Evolutionary conservation across 2,329 filamentous ascomycete species (phyloP), one percentile per base, ranked within the genome.

Genomic region (Neophaeococcomyces mojaviensis): DNA sequence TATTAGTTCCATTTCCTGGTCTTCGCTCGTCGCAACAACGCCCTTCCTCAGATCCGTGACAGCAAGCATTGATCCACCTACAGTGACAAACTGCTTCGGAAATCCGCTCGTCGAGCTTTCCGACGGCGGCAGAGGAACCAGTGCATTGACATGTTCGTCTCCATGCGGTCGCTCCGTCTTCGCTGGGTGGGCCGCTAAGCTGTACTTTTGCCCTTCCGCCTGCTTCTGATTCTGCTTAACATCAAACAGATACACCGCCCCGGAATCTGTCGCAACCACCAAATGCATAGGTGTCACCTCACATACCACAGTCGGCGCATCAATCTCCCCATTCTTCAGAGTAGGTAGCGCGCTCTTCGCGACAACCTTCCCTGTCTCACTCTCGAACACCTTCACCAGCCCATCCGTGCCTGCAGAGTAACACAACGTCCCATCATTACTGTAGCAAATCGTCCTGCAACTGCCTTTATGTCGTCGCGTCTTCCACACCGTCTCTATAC

Each of bases 1-100:
- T n/a, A 96, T 74, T 48, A 97, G 69, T 65, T 97, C 88, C 54
- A 96, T 89, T 58, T 94, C 92, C 62, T 97, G 92, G 59, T 97
- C 88, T 61, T 96, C 92, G 55, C 88, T 95, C 49, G 84, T 84
- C 2, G 89, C 84, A 35, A 97, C 70, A 4, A 96, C 86, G 12
- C 90, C 90, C 39, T 86, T 77, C 19, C 90, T 80, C 36, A 96
- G 71, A 62, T 98, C 92, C 0, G 88, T 94, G 31, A 96, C 82
- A 1, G 88, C 87, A 16, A 98, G 70, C 0, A 90, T 97, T 1
- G 87, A 90, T 36, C 88, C 89, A 28, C 92, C 92, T 0, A 89
- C 96, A 31, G 85, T 92, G 43, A 96, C 78, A 85, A 88, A 98
- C 68, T 97, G 90, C 67, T 95, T 95, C 58, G 86, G 81, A 63